phyloP scores from a whole-genome alignment of 2,329 filamentous ascomycete species.

The Sarocladium oryzae region DNA sequence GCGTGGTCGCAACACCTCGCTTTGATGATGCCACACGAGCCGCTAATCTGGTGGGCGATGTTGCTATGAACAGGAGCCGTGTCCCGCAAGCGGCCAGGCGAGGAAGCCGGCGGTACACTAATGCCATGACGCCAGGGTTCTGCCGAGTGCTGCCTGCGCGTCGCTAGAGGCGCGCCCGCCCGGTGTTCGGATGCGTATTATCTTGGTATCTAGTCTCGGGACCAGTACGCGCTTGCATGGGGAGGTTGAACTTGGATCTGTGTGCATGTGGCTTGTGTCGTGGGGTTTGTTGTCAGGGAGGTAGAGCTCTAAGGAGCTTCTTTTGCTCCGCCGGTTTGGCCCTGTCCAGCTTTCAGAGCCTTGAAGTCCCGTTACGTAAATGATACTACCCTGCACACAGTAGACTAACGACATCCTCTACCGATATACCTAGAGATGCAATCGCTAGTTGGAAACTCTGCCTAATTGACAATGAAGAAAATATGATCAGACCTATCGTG shows the following conservation, averaged over 20 bases:
- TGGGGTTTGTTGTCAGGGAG: too few species aligned
- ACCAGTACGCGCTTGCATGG: not conserved
- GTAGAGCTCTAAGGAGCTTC: not conserved
- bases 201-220: not conserved
- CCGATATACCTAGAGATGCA: too few species aligned
- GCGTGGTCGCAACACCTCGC: slow-evolving; percentile 23
- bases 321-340: too few species aligned
- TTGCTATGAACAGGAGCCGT: not conserved
- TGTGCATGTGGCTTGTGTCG: too few species aligned
- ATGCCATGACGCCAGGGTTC: not conserved
- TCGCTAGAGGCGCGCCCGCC: not conserved
- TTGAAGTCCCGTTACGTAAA: too few species aligned
- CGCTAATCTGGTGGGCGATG: slow-evolving; percentile 12
- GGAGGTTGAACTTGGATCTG: too few species aligned
- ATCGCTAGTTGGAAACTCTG: too few species aligned
- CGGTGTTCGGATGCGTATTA: not conserved
- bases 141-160: too few species aligned
- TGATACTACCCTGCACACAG: too few species aligned
- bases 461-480: too few species aligned
- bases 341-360: not conserved
- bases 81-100: not conserved
- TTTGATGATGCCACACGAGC: not conserved
- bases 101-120: not conserved
- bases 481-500: too few species aligned
- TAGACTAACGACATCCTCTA: too few species aligned